Conservation (phyloP, 345 rosid genomes). For the Brassica juncea region DNA sequence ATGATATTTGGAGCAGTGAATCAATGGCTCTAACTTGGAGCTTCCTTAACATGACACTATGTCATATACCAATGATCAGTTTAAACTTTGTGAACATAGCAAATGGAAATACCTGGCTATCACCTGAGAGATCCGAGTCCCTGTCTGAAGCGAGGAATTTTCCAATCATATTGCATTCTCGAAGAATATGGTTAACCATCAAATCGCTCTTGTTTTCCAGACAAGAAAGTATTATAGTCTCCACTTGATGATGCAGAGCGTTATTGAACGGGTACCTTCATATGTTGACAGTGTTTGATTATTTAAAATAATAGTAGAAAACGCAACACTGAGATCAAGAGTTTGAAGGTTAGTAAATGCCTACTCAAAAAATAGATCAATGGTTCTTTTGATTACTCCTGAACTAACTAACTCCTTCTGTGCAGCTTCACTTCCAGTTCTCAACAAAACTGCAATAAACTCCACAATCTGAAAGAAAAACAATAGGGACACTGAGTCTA, state of each 20-base stretch:
- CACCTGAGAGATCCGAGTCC: conserved; percentile 59
- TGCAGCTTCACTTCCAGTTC: conserved; percentile 77
- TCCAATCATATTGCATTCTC: conserved; percentile 78
- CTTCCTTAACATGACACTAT: conserved; percentile 9
- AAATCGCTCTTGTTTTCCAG: conserved; percentile 70
- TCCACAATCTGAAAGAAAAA: conserved; percentile 78
- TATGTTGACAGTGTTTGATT: conserved; percentile 25
- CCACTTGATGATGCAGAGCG: conserved; percentile 95
- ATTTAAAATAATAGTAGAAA: conserved; percentile 12
- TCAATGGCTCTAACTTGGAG: conserved; percentile 9
- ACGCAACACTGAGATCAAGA: conserved; percentile 3
- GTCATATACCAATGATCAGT: conserved; percentile 3
- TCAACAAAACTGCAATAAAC: conserved; percentile 88
- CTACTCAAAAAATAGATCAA: conserved; percentile 90
- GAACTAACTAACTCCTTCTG: conserved; percentile 82
- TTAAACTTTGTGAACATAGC: conserved; percentile 18
- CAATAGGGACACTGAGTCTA: background rate
- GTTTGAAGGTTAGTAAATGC: conserved; percentile 38
- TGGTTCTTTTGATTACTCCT: conserved; percentile 63
- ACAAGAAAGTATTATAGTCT: conserved; percentile 81
- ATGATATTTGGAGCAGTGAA: conserved; percentile 15
- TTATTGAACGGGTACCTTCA: conserved; percentile 94
- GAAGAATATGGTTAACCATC: conserved; percentile 75
- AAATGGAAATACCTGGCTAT: conserved; percentile 53
- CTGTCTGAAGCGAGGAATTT: conserved; percentile 72